These are phyloP conservation scores for Jacaranda mimosifolia DNA, from an alignment of 257 asterid species.

Conservation along the genomic window DNA sequence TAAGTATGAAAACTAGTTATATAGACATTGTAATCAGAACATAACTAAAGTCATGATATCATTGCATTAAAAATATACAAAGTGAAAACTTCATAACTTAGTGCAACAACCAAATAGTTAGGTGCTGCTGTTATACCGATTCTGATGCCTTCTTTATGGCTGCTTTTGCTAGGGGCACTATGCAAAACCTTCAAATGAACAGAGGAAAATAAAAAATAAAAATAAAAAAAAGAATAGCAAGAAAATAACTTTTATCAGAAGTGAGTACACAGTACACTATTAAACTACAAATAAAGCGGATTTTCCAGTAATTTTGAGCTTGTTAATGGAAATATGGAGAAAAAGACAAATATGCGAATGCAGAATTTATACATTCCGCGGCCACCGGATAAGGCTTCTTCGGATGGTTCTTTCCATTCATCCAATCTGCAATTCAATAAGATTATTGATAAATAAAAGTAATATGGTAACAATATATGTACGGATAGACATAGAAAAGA, in stretches of 20 bases:
- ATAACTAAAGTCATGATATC: constrained; percentile 3
- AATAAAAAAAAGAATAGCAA: not conserved
- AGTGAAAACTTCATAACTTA: constrained; percentile 1
- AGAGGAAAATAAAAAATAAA: not conserved
- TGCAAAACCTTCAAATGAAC: constrained; percentile 63
- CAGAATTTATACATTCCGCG: constrained; percentile 68
- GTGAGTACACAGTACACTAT: not conserved
- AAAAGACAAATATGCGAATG: not conserved
- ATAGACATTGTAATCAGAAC: not conserved
- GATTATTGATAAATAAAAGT: not conserved
- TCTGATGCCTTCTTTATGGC: constrained; percentile 56
- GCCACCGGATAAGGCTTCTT: constrained; percentile 76
- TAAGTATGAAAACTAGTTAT: constrained; percentile 9
- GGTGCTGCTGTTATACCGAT: constrained; percentile 48
- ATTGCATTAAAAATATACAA: not conserved
- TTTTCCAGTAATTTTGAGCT: constrained; percentile 11
- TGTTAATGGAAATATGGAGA: not conserved
- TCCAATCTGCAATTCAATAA: constrained; percentile 54
- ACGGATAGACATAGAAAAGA: not conserved
- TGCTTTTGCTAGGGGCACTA: constrained; percentile 64
- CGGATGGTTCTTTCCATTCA: constrained; percentile 72
- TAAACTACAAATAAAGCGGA: constrained; percentile 7
- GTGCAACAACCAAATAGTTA: constrained; percentile 27
- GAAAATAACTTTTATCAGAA: not conserved
- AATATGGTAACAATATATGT: not conserved